Conservation (phyloP, 768 basidiomycete species). For the Rhodosporidiobolus odoratus region DNA sequence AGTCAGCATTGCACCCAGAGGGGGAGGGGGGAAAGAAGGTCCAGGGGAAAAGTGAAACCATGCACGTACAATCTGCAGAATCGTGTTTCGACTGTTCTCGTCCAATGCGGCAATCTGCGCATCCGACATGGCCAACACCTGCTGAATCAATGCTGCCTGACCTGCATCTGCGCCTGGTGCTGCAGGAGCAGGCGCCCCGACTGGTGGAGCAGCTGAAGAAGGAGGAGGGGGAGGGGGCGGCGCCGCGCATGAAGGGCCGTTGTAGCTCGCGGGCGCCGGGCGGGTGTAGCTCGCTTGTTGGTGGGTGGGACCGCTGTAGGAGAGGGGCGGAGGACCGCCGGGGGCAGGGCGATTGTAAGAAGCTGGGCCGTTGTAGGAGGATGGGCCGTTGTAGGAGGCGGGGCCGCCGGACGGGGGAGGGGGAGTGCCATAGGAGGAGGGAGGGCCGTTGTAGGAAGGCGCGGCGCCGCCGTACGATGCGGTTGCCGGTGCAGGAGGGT, state of each 20-base stretch:
- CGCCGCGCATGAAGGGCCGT: conserved; percentile 18
- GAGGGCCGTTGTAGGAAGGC: conserved; percentile 16
- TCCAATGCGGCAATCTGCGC: conserved; percentile 79
- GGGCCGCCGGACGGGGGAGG: conserved; percentile 41
- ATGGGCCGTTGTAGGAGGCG: conserved; percentile 23
- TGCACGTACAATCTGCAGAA: conserved; percentile 74
- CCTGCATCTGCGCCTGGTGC: neutral
- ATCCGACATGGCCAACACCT: conserved; percentile 72
- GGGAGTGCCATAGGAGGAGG: conserved; percentile 21
- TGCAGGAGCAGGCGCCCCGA: neutral
- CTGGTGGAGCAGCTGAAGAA: neutral
- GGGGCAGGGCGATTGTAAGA: conserved; percentile 37
- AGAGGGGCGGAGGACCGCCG: conserved; percentile 40
- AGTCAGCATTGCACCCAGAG: neutral
- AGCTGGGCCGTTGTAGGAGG: conserved; percentile 41
- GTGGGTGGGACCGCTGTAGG: conserved; percentile 26
- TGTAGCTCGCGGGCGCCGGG: conserved; percentile 53
- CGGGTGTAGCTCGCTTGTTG: neutral
- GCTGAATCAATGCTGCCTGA: conserved; percentile 60
- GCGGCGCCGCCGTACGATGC: conserved; percentile 7
- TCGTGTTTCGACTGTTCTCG: conserved; percentile 68
- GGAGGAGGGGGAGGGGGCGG: neutral
- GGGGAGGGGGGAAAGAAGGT: too few relatives aligned
- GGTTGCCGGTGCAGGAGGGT: conserved; percentile 10
- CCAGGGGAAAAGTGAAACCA: too few relatives aligned